Percentiles rank a stretch among this genome's conserved stretches.
Conservation (phyloP, 176 grass and related monocot species). For the Rhynchospora pubera region DNA sequence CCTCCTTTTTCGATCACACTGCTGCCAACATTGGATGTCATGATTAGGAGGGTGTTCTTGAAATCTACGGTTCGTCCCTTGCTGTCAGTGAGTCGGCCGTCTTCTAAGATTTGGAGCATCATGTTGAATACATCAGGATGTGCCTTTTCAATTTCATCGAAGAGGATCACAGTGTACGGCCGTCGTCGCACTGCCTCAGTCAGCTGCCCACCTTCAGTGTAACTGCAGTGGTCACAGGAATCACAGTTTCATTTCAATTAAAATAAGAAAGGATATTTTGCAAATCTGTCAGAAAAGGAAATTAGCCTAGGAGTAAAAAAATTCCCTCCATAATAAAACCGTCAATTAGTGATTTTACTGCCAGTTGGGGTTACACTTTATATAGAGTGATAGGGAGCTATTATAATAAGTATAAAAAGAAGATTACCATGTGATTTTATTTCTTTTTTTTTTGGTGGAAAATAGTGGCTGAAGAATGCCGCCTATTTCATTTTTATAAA, state of each 20-base stretch:
- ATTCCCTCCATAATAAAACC: background rate
- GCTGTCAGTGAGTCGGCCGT: conserved; percentile 81
- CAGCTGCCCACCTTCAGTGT: conserved; percentile 89
- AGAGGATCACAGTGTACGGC: conserved; percentile 80
- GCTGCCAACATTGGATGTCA: conserved; percentile 93
- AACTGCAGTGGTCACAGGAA: conserved; percentile 8
- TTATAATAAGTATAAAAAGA: background rate
- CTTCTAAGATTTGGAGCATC: conserved; percentile 97
- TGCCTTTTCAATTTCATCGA: conserved; percentile 85
- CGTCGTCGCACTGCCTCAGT: conserved; percentile 82
- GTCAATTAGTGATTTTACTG: background rate
- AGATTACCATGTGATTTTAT: background rate
- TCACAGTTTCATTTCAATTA: background rate
- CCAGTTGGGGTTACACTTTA: background rate
- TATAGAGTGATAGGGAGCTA: background rate
- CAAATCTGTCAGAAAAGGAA: background rate
- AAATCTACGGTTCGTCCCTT: conserved; percentile 91
- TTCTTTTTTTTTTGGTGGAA: background rate
- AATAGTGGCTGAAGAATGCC: too few relatives aligned
- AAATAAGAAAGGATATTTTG: background rate
- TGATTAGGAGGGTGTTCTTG: conserved; percentile 88
- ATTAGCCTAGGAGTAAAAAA: background rate
- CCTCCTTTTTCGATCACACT: conserved; percentile 91
- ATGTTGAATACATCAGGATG: conserved; percentile 96
- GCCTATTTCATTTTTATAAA: too few relatives aligned